These are phyloP conservation scores for Lactifluus piperatus DNA, from an alignment of 768 basidiomycete species.

Conservation along the genomic window DNA sequence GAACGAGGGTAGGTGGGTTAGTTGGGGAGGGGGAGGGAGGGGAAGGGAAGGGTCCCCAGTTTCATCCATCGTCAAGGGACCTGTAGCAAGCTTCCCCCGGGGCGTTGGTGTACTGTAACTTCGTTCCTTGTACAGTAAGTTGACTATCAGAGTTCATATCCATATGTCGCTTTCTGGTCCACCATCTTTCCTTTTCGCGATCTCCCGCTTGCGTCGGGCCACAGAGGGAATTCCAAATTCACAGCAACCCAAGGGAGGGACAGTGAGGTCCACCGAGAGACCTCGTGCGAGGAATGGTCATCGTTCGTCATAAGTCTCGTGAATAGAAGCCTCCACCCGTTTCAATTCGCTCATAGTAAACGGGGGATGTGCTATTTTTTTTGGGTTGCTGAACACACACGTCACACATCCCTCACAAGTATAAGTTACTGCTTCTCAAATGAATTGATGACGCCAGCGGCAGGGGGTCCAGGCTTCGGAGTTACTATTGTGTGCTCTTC, in stretches of 20 bases:
- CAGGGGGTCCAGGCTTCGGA: conserved; percentile 10
- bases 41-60: not conserved
- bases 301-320: conserved; percentile 15
- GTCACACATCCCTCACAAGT: not conserved
- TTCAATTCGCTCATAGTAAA: not conserved
- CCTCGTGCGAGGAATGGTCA: not conserved
- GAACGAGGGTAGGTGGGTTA: too few relatives aligned
- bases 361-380: not conserved
- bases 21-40: too few relatives aligned
- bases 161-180: not conserved
- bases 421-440: not conserved
- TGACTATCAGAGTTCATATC: conserved; percentile 7
- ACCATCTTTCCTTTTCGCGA: not conserved
- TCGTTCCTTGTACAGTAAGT: not conserved
- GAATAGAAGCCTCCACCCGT: conserved; percentile 9
- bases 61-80: not conserved
- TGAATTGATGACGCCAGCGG: conserved; percentile 11
- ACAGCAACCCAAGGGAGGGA: not conserved
- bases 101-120: not conserved
- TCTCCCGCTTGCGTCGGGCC: not conserved
- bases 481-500: not conserved
- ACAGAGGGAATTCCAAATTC: not conserved
- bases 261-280: not conserved
- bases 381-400: not conserved
- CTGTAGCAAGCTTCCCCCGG: not conserved